Evolutionary conservation across 2,329 filamentous ascomycete genomes (phyloP).

Genomic region (Chalaropsis ovoidea): DNA sequence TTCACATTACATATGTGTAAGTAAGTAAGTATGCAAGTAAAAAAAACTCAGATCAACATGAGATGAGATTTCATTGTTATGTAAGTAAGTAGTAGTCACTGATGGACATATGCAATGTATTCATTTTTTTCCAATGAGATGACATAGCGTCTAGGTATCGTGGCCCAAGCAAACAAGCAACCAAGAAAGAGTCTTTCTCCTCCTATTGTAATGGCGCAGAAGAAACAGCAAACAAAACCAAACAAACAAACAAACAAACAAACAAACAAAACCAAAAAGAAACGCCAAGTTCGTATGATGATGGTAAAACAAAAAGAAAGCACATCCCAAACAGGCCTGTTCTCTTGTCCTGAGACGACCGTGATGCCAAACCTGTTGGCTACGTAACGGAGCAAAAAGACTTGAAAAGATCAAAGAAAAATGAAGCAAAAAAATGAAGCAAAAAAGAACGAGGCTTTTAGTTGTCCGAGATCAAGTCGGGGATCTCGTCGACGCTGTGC

Average conservation of each 20-base stretch:
- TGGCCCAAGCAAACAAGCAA: conserved; percentile 16
- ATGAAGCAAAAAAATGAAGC: conserved; percentile 17
- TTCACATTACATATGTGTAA: neutral
- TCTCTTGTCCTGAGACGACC: conserved; percentile 23
- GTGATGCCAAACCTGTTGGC: conserved; percentile 24
- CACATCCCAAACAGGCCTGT: neutral
- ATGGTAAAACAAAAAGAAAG: conserved; percentile 5
- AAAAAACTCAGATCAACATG: neutral
- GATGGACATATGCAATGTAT: conserved; percentile 17
- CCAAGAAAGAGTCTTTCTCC: conserved; percentile 10
- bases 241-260: conserved; percentile 20
- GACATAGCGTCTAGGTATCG: conserved; percentile 21
- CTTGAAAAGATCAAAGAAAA: neutral
- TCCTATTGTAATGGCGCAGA: conserved; percentile 4
- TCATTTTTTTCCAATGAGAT: conserved; percentile 16
- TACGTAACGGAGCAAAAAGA: conserved; percentile 18
- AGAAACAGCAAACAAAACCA: conserved; percentile 18
- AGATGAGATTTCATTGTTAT: neutral
- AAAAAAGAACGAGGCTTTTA: conserved; percentile 19
- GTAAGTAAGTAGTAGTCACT: neutral
- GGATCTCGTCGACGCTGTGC: conserved; percentile 70
- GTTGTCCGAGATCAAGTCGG: conserved; percentile 48
- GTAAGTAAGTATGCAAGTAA: too few species aligned
- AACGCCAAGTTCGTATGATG: conserved; percentile 6
- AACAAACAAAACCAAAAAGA: conserved; percentile 13